Conservation (phyloP, 2,329 filamentous ascomycete species). For the Alternaria alternata region DNA sequence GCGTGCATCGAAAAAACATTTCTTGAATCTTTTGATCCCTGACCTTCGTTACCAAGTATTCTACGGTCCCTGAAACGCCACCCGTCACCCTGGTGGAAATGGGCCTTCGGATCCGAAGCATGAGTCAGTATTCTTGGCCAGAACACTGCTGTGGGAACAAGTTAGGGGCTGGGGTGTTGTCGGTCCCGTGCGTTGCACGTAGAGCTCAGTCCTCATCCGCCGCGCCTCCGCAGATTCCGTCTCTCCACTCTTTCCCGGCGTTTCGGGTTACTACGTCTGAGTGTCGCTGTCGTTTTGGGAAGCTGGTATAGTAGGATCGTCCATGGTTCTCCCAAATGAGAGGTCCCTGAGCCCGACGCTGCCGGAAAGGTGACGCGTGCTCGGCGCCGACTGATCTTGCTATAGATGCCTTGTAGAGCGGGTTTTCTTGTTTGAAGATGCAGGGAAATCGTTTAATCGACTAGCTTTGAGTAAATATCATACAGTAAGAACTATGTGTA, state of each 20-base stretch:
- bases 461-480: neutral
- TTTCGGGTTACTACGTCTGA: neutral
- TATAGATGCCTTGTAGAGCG: neutral
- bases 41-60: neutral
- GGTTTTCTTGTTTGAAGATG: neutral
- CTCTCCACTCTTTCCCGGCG: slow-evolving; percentile 3
- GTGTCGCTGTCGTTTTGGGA: neutral
- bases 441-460: neutral
- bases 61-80: neutral
- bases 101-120: neutral
- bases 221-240: slow-evolving; percentile 8
- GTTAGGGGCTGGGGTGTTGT: neutral
- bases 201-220: slow-evolving; percentile 5
- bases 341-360: neutral
- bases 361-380: neutral
- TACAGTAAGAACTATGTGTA: neutral
- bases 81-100: neutral
- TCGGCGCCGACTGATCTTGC: neutral
- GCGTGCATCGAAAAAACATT: neutral
- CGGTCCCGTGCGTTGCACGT: neutral
- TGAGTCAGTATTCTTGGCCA: slow-evolving; percentile 1
- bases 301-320: neutral
- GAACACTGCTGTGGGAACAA: slow-evolving; percentile 3
- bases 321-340: neutral
- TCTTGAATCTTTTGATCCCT: neutral